These are phyloP conservation scores for Boletellus ananiceps DNA, from an alignment of 768 basidiomycete genomes.

Conservation along the genomic window DNA sequence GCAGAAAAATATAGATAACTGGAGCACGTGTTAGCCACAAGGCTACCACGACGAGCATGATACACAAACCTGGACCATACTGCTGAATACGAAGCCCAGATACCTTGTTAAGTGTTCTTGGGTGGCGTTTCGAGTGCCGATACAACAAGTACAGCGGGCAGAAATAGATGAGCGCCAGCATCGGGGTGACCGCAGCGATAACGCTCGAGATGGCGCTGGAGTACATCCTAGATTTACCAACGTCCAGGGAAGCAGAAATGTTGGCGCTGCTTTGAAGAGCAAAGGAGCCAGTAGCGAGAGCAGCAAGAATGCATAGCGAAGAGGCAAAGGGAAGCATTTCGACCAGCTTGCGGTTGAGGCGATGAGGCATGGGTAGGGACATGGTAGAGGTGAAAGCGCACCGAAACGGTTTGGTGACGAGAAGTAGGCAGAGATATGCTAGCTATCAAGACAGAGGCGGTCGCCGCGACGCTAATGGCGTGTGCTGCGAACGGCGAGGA, in stretches of 20 bases:
- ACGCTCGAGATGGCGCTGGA: conserved; percentile 35
- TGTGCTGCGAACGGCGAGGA: conserved; percentile 29
- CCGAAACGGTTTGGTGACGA: conserved; percentile 29
- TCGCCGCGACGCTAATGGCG: conserved; percentile 29
- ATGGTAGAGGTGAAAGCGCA: conserved; percentile 19
- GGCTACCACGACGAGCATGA: background rate
- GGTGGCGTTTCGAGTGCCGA: conserved; percentile 42
- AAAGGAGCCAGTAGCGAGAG: conserved; percentile 30
- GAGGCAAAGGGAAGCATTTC: conserved; percentile 37
- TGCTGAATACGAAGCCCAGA: conserved; percentile 43
- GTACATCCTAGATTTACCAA: conserved; percentile 29
- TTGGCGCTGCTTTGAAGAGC: conserved; percentile 22
- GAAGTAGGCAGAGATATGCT: conserved; percentile 25
- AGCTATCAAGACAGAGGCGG: conserved; percentile 29
- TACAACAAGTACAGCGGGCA: conserved; percentile 48
- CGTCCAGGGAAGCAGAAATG: conserved; percentile 18
- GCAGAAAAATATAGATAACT: conserved; percentile 51
- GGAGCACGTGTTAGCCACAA: conserved; percentile 19
- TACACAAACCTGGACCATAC: conserved; percentile 45
- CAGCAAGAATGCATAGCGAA: conserved; percentile 31
- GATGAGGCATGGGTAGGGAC: conserved; percentile 9
- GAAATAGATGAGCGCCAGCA: conserved; percentile 44
- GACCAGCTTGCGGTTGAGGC: conserved; percentile 28
- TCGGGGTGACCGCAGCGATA: conserved; percentile 33
- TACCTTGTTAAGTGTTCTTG: conserved; percentile 46